A percentile compares a stretch with the other conserved stretches of the same genome.
phyloP scores from a whole-genome alignment of 306 rosid genomes.

The Corylus avellana region DNA sequence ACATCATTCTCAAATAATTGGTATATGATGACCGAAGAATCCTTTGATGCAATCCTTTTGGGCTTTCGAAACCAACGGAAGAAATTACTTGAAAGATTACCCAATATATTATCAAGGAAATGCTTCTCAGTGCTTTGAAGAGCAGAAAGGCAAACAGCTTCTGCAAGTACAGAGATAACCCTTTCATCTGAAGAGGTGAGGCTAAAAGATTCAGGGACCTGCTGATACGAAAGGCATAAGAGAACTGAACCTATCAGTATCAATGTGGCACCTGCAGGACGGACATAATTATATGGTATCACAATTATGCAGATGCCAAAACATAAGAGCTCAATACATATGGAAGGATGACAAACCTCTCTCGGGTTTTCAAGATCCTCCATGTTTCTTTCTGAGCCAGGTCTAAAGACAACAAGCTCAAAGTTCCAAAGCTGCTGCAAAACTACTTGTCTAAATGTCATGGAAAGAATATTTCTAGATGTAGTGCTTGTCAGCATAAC shows the following conservation, averaged over 20 bases:
- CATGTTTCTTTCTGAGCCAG: constrained; percentile 77
- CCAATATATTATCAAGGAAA: constrained; percentile 52
- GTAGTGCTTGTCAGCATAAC: constrained; percentile 51
- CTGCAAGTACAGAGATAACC: constrained; percentile 69
- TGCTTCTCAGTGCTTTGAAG: constrained; percentile 68
- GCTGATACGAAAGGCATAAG: constrained; percentile 85
- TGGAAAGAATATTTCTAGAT: constrained; percentile 68
- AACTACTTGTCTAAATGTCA: constrained; percentile 96
- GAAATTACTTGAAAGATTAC: constrained; percentile 43
- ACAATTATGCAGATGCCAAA: constrained; percentile 41
- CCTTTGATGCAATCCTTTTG: constrained; percentile 57
- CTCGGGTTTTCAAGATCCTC: constrained; percentile 82
- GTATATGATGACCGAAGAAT: constrained; percentile 61
- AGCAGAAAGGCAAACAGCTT: constrained; percentile 70
- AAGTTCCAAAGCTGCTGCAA: constrained; percentile 74
- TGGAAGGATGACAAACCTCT: constrained; percentile 58
- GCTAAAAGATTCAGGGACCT: constrained; percentile 77
- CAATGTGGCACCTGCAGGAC: constrained; percentile 83
- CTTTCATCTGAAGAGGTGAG: constrained; percentile 66
- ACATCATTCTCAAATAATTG: constrained; percentile 72
- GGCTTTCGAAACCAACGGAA: constrained; percentile 67
- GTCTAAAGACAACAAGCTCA: constrained; percentile 62
- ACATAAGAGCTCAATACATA: constrained; percentile 4
- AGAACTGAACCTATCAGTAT: constrained; percentile 90
- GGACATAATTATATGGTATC: constrained; percentile 60